phyloP scores from a whole-genome alignment of 148 eudicot genomes.

The Rhododendron molle region DNA sequence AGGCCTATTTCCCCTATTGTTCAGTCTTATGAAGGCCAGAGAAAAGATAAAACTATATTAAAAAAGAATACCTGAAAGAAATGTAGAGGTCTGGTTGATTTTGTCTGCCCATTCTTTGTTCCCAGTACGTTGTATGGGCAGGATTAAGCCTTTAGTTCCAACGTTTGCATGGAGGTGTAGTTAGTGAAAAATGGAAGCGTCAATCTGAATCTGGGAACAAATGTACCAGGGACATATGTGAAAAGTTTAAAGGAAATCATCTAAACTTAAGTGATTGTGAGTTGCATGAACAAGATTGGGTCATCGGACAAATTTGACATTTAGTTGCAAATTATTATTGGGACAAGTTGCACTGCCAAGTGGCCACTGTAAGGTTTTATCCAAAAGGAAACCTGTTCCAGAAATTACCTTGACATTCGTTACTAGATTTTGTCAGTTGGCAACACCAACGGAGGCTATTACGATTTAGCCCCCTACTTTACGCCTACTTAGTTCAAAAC shows the following conservation, averaged over 20 bases:
- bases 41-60: neutral
- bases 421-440: neutral
- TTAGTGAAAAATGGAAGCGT: neutral
- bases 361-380: neutral
- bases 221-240: neutral
- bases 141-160: neutral
- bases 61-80: neutral
- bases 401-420: neutral
- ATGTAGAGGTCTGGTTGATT: constrained; percentile 1
- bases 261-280: neutral
- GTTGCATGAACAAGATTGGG: neutral
- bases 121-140: neutral
- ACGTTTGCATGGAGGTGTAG: neutral
- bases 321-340: neutral
- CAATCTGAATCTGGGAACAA: neutral
- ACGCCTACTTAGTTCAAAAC: neutral
- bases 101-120: neutral
- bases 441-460: neutral
- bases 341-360: neutral
- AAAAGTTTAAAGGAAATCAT: neutral
- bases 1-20: neutral
- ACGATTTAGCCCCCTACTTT: neutral
- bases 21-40: neutral
- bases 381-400: neutral
- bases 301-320: neutral